Evolutionary conservation across 805 yeast species (phyloP).

Genomic region (Spencermartinsiella europaea): DNA sequence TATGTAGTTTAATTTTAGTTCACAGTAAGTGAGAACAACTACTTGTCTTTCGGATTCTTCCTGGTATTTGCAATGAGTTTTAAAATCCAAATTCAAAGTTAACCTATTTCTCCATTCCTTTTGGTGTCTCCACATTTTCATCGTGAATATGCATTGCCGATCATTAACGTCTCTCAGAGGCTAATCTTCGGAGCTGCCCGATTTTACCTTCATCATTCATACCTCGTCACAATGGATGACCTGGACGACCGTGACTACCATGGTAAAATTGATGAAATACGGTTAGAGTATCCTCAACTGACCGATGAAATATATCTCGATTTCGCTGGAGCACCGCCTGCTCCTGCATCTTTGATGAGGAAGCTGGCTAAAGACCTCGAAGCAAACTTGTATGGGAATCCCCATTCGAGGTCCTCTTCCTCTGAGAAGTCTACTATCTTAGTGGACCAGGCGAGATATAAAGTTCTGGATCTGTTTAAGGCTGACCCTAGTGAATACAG

Average conservation of each 20-base stretch:
- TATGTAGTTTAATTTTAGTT: not conserved
- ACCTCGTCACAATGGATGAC: not conserved
- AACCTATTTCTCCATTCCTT: no score
- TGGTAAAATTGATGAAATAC: slow-evolving; percentile 2
- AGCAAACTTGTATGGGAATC: slow-evolving; percentile 33
- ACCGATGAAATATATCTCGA: slow-evolving; percentile 34
- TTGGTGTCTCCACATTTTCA: no score
- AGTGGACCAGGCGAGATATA: slow-evolving; percentile 28
- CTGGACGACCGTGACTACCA: not conserved
- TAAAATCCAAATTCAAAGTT: no score
- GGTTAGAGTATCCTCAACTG: slow-evolving; percentile 1
- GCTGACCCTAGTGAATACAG: slow-evolving; percentile 36
- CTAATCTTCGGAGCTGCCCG: not conserved
- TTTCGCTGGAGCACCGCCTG: slow-evolving; percentile 41
- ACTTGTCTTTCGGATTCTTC: no score
- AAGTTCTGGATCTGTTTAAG: slow-evolving; percentile 32
- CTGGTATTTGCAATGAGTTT: no score
- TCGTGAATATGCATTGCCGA: no score
- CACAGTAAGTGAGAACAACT: not conserved
- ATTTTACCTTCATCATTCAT: not conserved
- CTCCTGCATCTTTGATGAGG: slow-evolving; percentile 29
- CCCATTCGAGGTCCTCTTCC: slow-evolving; percentile 38
- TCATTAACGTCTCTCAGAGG: no score
- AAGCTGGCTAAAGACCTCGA: slow-evolving; percentile 25
- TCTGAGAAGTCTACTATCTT: slow-evolving; percentile 28